A percentile compares a stretch with the other conserved stretches of the same genome.
phyloP scores from a whole-genome alignment of 352 stramenopile genomes.

The Globisporangium echinulatum region DNA sequence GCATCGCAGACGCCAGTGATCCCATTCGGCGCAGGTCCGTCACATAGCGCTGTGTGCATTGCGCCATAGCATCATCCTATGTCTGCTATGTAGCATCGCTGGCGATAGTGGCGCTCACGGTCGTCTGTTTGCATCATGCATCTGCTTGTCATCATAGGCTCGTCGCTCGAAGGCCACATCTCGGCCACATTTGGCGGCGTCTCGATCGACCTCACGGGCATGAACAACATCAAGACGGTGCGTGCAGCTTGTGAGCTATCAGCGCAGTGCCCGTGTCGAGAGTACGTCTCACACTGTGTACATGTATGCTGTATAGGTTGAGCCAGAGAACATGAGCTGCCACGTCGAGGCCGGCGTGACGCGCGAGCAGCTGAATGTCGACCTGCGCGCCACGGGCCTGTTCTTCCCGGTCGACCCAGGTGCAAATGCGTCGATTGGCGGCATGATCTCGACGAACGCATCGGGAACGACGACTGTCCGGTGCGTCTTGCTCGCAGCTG shows the following conservation, averaged over 20 bases:
- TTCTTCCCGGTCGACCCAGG: conserved; percentile 97
- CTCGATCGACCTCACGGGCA: conserved; percentile 86
- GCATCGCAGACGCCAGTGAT: conserved; percentile 87
- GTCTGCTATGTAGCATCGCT: too few species aligned
- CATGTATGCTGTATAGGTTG: conserved; percentile 19
- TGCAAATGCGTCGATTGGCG: conserved; percentile 93
- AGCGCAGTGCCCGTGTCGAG: not conserved
- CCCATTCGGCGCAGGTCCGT: conserved; percentile 89
- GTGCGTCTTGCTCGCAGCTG: conserved; percentile 11
- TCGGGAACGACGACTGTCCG: conserved; percentile 87
- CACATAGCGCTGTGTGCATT: not conserved
- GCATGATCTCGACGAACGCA: conserved; percentile 92
- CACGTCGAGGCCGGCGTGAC: conserved; percentile 93
- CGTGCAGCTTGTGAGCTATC: not conserved
- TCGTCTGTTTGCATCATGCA: too few species aligned
- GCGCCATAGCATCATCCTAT: too few species aligned
- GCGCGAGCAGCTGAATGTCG: conserved; percentile 87
- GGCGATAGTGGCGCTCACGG: too few species aligned
- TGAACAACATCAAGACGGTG: conserved; percentile 69
- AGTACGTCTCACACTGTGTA: not conserved
- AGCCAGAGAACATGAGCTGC: conserved; percentile 86
- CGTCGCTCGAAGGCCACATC: conserved; percentile 96
- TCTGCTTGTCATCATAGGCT: conserved; percentile 23
- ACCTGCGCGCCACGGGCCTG: conserved; percentile 82
- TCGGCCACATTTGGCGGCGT: conserved; percentile 84